Evolutionary conservation across 2,329 filamentous ascomycete genomes (phyloP), one percentile per base, ranked within the genome.

Genomic region (Sporothrix pallida): DNA sequence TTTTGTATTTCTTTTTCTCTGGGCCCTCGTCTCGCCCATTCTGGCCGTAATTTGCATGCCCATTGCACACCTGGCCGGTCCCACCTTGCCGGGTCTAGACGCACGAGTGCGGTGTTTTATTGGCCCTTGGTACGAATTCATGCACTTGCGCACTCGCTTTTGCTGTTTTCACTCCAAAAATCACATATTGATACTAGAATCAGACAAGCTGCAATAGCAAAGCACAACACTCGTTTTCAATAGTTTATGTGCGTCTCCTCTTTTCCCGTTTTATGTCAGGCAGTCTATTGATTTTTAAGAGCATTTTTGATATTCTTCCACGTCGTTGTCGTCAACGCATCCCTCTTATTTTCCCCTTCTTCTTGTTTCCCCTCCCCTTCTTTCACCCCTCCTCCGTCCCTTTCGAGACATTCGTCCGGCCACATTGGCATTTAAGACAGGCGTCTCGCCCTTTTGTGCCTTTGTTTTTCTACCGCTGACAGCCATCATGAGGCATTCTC

Each of bases 91-190:
- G 42, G 42, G 44, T 67, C 63, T 44, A 67, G 63, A 67, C 12
- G 63, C 20, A 42, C 13, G 12, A 31, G 50, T 48, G 42, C 62
- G 5, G n/a, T 23, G 17, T 9, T 23, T 70, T 23, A 71, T 60
- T 71, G 69, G 69, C 20, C 23, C 13, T 42, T 20, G 13, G 42
- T 71, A 71, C 54, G 69, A 60, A 71, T 69, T 42, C 46, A 54
- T 54, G 26, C 48, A 17, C 67, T 42, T 37, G 31, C 31, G 31
- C 31, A 37, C 31, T 37, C 31, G 31, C 7, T 37, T 37, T 37
- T 37, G 31, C 31, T 37, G 31, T 7, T 37, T 37, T 37, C 31
- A 37, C 31, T 37, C 52, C 2, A 56, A 56, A 54, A 56, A 20
- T 69, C 48, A 42, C 67, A 54, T 42, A 48, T 69, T 60, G 8